Conservation (phyloP, 129 eudicot genomes). For the Glebionis coronaria region DNA sequence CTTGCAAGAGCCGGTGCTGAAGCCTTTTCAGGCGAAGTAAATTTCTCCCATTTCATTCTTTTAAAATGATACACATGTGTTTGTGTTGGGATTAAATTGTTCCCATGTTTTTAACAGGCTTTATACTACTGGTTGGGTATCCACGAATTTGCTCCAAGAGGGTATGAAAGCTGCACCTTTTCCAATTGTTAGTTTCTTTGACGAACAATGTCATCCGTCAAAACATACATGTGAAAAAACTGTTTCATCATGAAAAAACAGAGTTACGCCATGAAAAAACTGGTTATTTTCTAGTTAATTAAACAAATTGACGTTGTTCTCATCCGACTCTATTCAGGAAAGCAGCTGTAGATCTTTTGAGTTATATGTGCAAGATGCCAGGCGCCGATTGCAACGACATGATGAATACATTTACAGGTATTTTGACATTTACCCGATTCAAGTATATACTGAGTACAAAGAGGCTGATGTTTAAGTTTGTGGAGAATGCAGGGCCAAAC, state of each 20-base stretch:
- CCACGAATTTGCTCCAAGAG: slow-evolving; percentile 69
- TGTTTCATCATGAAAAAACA: too few species aligned
- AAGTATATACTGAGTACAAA: background rate
- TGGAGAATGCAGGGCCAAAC: slow-evolving; percentile 52
- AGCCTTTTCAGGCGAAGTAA: slow-evolving; percentile 66
- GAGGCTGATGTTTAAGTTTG: background rate
- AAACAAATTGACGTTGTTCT: too few species aligned
- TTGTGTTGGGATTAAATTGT: background rate
- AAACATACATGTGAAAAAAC: too few species aligned
- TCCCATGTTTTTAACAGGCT: slow-evolving; percentile 31
- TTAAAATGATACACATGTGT: background rate
- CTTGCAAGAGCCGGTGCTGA: slow-evolving; percentile 60
- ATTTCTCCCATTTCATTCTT: background rate
- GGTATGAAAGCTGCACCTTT: too few species aligned
- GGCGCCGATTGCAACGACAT: slow-evolving; percentile 47
- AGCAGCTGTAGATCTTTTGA: slow-evolving; percentile 50
- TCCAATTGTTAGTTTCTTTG: too few species aligned
- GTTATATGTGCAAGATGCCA: slow-evolving; percentile 48
- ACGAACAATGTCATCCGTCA: too few species aligned
- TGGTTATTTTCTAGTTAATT: too few species aligned
- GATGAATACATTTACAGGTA: slow-evolving; percentile 70
- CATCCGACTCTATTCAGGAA: slow-evolving; percentile 31
- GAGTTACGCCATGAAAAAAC: too few species aligned
- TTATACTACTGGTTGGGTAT: slow-evolving; percentile 74
- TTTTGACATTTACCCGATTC: background rate